phyloP scores from a whole-genome alignment of 306 rosid genomes.

The Glycine tomentella region DNA sequence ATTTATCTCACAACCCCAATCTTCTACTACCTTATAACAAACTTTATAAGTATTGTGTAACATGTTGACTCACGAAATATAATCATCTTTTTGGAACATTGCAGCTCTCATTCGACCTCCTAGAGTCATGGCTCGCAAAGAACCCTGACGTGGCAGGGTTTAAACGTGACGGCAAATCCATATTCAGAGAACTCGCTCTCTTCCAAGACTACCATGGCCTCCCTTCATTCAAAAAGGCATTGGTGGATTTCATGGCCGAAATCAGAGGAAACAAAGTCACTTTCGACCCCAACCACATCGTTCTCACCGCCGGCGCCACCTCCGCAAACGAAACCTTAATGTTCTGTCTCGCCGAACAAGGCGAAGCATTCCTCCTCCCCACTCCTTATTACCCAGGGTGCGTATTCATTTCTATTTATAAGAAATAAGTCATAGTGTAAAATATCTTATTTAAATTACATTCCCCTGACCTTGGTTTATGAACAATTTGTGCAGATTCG shows the following conservation, averaged over 20 bases:
- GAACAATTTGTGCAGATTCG: conserved; percentile 61
- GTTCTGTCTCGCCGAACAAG: conserved; percentile 75
- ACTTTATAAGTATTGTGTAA: too few relatives aligned
- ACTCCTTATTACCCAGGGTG: conserved; percentile 91
- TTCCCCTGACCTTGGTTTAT: conserved; percentile 36
- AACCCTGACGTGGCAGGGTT: conserved; percentile 83
- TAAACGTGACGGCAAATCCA: conserved; percentile 77
- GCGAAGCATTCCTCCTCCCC: conserved; percentile 85
- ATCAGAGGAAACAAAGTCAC: conserved; percentile 73
- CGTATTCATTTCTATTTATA: background rate
- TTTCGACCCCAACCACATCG: conserved; percentile 72
- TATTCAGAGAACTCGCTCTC: conserved; percentile 89
- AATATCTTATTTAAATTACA: too few relatives aligned
- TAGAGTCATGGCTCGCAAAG: conserved; percentile 80
- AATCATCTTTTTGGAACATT: background rate
- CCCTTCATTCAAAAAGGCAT: conserved; percentile 78
- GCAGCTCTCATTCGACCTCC: conserved; percentile 84
- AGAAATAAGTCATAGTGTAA: too few relatives aligned
- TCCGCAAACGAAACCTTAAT: conserved; percentile 86
- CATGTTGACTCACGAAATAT: background rate
- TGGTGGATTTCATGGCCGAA: conserved; percentile 83
- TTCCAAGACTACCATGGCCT: conserved; percentile 96
- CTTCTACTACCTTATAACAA: too few relatives aligned
- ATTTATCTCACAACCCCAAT: too few relatives aligned
- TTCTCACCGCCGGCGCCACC: conserved; percentile 84